These are phyloP conservation scores for Auriscalpium vulgare DNA, from an alignment of 768 basidiomycete genomes.

Conservation along the genomic window DNA sequence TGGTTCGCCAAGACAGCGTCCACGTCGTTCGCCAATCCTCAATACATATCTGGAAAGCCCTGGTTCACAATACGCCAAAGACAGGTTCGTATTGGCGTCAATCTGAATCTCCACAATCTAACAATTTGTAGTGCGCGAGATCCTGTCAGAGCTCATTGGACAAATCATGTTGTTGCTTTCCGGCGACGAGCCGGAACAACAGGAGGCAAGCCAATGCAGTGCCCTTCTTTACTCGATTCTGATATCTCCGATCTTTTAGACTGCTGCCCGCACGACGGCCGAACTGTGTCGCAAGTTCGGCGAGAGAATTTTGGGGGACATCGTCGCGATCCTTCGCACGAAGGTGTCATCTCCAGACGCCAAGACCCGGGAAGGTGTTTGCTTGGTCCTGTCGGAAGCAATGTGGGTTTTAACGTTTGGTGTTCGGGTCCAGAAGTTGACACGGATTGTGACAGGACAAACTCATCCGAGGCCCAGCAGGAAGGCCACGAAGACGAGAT, in stretches of 20 bases:
- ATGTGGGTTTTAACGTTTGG: constrained; percentile 44
- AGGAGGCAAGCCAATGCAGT: constrained; percentile 51
- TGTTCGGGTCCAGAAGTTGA: constrained; percentile 6
- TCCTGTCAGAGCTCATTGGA: constrained; percentile 75
- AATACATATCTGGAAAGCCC: constrained; percentile 95
- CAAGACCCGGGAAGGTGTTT: constrained; percentile 74
- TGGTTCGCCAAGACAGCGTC: constrained; percentile 91
- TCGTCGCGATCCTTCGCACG: constrained; percentile 69
- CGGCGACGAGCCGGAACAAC: constrained; percentile 73
- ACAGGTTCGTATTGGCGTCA: constrained; percentile 49
- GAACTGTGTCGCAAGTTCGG: constrained; percentile 95
- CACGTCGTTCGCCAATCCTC: constrained; percentile 84
- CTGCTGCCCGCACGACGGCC: constrained; percentile 76
- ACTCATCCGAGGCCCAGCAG: constrained; percentile 72
- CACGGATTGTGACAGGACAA: constrained; percentile 46
- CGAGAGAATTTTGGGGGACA: constrained; percentile 79
- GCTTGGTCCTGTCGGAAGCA: constrained; percentile 79
- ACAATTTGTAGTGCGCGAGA: constrained; percentile 63
- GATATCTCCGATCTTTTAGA: constrained; percentile 35
- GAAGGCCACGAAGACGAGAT: constrained; percentile 88
- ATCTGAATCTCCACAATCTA: neutral
- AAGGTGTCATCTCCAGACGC: constrained; percentile 55
- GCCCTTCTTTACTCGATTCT: constrained; percentile 1
- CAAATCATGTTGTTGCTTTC: constrained; percentile 77
- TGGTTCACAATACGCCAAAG: constrained; percentile 89